Percentiles rank a stretch among this genome's conserved stretches.
Evolutionary conservation across 495 filamentous ascomycete genomes (phyloP).

Genomic region (Chaetomium fimeti): DNA sequence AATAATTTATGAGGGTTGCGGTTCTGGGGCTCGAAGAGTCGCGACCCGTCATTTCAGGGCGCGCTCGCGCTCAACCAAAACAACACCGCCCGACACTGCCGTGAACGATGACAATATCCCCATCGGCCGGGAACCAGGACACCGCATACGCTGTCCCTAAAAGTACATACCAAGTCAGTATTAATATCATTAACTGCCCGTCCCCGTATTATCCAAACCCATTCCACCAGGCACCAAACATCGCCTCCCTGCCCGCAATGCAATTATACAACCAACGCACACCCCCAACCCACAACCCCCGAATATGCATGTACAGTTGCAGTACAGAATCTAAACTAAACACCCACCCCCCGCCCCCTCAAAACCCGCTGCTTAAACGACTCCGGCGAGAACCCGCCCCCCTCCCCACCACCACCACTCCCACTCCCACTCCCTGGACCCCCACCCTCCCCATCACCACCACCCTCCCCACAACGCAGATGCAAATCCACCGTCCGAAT

Average conservation of each 20-base stretch:
- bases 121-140: too few relatives aligned
- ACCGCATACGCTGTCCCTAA: too few relatives aligned
- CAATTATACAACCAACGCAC: not conserved
- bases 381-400: conserved; percentile 30
- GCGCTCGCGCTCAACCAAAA: too few relatives aligned
- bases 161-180: too few relatives aligned
- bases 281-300: not conserved
- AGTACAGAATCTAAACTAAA: not conserved
- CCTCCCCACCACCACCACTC: not conserved
- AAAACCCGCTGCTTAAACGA: conserved; percentile 33
- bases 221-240: too few relatives aligned
- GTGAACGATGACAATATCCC: too few relatives aligned
- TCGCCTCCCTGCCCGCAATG: too few relatives aligned
- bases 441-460: not conserved
- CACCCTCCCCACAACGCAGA: not conserved
- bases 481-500: conserved; percentile 18
- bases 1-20: not conserved
- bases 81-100: too few relatives aligned
- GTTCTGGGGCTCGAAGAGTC: not conserved
- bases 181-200: too few relatives aligned
- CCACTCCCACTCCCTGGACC: not conserved
- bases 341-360: conserved; percentile 13
- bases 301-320: not conserved
- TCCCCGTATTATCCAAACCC: too few relatives aligned
- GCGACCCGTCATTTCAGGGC: too few relatives aligned